Evolutionary conservation across 768 basidiomycete species (phyloP), one percentile per base, ranked within the genome.

Genomic region (Termitomyces sp.): DNA sequence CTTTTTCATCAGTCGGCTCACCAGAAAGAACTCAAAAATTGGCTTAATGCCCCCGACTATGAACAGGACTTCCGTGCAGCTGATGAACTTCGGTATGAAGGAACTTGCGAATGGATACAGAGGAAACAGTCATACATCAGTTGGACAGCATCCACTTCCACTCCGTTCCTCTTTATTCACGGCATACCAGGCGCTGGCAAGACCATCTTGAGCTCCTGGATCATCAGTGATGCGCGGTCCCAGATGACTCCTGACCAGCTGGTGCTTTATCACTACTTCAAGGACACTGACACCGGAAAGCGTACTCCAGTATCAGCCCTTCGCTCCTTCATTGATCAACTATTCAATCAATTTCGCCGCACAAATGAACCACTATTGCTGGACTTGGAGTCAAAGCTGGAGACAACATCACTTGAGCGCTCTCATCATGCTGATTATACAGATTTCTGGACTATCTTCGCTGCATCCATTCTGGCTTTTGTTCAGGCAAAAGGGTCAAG

Each of bases 81-180:
- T 15, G 35, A 57, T 24, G 40, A 45, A 8, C 24, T 13, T 13
- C 55, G 36, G 3, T 42, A 60, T 15, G 11, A 28, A 13, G 63
- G 63, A 35, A 63, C 63, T 4, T 63, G 63, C 24, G 59, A 60
- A 49, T 63, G 63, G 63, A 52, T 63, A 5, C 35, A 33, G 24
- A 40, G 12, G 9, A 63, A 57, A 24, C 32, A 20, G 9, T 20
- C 55, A 13, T 63, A 48, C 8, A 36, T 53, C 7, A 16, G 53
- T 15, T 57, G 54, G 55, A 28, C 24, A 7, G 15, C 50, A 38
- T 51, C 55, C 18, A 52, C 8, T 16, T 24, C 49, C 0, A 12
- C 18, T 16, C 18, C 48, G 2, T 56, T 57, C 11, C 59, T 63
- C n/a, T 52, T 60, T 22, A 49, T 63, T 15, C 46, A 57, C 33